A percentile compares a stretch with the other conserved stretches of the same genome.
These are phyloP conservation scores for Rhizodiscina lignyota DNA, from an alignment of 495 filamentous ascomycete genomes.

Conservation along the genomic window DNA sequence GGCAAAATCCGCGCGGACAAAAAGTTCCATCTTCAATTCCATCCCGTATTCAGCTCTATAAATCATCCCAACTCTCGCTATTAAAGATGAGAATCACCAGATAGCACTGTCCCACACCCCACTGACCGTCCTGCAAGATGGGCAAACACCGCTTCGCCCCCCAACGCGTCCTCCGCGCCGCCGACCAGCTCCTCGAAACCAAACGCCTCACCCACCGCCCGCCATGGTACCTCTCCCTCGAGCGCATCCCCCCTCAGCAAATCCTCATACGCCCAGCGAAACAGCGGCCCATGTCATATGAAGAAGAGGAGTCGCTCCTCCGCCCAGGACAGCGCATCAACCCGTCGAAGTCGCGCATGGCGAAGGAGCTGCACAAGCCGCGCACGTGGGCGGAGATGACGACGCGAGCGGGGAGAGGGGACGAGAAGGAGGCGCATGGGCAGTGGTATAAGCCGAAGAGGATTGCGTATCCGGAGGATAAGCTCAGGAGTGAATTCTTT, in stretches of 20 bases:
- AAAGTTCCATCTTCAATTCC: too few relatives aligned
- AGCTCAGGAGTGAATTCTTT: constrained; percentile 65
- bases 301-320: too few relatives aligned
- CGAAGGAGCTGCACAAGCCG: too few relatives aligned
- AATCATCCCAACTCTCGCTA: too few relatives aligned
- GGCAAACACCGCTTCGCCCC: constrained; percentile 58
- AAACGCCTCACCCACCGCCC: constrained; percentile 27
- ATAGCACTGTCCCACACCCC: not conserved
- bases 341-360: too few relatives aligned
- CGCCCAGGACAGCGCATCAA: too few relatives aligned
- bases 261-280: constrained; percentile 45
- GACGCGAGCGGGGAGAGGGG: too few relatives aligned
- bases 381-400: too few relatives aligned
- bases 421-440: constrained; percentile 26
- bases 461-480: constrained; percentile 75
- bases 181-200: constrained; percentile 32
- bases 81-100: too few relatives aligned
- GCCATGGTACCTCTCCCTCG: constrained; percentile 60
- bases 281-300: too few relatives aligned
- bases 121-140: constrained; percentile 24
- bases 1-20: too few relatives aligned
- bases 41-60: too few relatives aligned
- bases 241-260: constrained; percentile 64
- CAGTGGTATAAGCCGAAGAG: constrained; percentile 65
- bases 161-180: constrained; percentile 53